A percentile compares a stretch with the other conserved stretches of the same genome.
These are phyloP conservation scores for Aspergillus sp. DNA, from an alignment of 2,329 filamentous ascomycete genomes.

Conservation along the genomic window DNA sequence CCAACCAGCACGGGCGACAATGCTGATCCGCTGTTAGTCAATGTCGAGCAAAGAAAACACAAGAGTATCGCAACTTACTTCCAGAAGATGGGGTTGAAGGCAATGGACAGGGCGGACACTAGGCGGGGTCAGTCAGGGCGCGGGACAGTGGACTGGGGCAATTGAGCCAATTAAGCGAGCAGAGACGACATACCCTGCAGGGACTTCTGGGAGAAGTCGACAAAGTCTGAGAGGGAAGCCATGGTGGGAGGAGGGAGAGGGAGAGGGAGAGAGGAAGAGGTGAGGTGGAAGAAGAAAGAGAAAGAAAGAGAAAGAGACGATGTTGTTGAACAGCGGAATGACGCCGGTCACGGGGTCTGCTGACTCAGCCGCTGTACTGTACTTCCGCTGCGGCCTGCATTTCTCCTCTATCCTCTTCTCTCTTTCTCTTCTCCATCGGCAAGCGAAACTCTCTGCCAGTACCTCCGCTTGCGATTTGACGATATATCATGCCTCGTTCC, in stretches of 20 bases:
- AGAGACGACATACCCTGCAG: conserved; percentile 53
- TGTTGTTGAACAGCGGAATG: conserved; percentile 9
- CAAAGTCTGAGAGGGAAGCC: conserved; percentile 29
- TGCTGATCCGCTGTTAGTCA: conserved; percentile 42
- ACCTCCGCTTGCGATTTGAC: too few species aligned
- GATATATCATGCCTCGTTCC: too few species aligned
- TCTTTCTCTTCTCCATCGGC: not conserved
- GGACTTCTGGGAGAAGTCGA: conserved; percentile 60
- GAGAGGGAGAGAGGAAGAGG: conserved; percentile 3
- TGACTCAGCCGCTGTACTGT: not conserved
- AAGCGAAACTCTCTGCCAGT: too few species aligned
- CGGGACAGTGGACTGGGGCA: too few species aligned
- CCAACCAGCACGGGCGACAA: conserved; percentile 70
- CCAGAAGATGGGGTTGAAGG: conserved; percentile 98
- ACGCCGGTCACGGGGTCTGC: conserved; percentile 12
- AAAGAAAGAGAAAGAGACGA: conserved; percentile 10
- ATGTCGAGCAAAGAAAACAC: conserved; percentile 1
- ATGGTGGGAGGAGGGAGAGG: conserved; percentile 13
- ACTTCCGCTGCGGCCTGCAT: too few species aligned
- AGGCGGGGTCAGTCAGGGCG: conserved; percentile 9
- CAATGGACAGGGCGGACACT: conserved; percentile 76
- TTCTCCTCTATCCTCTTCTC: too few species aligned
- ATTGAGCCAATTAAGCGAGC: too few species aligned
- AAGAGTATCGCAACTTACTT: too few species aligned
- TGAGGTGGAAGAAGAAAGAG: conserved; percentile 3